Conservation (phyloP, 2,329 filamentous ascomycete genomes). For the Metarhizium guizhouense region DNA sequence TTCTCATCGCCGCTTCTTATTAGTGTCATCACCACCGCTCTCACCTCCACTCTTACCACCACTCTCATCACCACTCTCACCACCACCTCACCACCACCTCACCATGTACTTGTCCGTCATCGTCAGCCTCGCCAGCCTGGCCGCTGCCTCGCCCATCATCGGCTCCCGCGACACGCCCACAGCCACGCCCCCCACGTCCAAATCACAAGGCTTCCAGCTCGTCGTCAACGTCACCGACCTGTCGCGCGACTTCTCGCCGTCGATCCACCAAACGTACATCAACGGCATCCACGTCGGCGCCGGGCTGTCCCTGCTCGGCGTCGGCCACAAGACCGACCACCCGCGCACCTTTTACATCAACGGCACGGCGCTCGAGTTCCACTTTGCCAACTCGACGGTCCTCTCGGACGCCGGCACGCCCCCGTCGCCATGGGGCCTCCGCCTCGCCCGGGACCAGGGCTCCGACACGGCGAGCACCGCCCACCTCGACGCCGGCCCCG, state of each 20-base stretch:
- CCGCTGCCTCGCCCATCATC: slow-evolving; percentile 13
- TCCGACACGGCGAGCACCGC: slow-evolving; percentile 1
- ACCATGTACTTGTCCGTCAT: not conserved
- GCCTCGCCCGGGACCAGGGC: not conserved
- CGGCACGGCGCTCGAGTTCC: slow-evolving; percentile 29
- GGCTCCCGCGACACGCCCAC: slow-evolving; percentile 7
- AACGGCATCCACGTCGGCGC: slow-evolving; percentile 34
- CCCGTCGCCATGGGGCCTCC: slow-evolving; percentile 13
- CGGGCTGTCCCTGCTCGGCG: slow-evolving; percentile 28
- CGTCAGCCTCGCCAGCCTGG: slow-evolving; percentile 16
- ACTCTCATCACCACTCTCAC: too few species aligned
- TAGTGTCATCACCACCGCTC: too few species aligned
- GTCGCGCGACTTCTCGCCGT: slow-evolving; percentile 27
- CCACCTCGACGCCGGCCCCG: not conserved
- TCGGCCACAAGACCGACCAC: slow-evolving; percentile 15
- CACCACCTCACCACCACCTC: not conserved
- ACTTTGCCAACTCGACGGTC: slow-evolving; percentile 7
- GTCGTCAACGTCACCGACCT: slow-evolving; percentile 35
- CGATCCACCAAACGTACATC: slow-evolving; percentile 31
- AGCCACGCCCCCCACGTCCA: slow-evolving; percentile 7
- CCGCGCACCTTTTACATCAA: slow-evolving; percentile 39
- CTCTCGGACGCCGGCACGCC: slow-evolving; percentile 1
- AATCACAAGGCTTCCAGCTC: slow-evolving; percentile 27
- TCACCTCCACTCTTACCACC: too few species aligned
- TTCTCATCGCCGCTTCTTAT: too few species aligned